These are phyloP conservation scores for Phytopythium cucurbitacearum DNA, from an alignment of 352 stramenopile genomes.

Conservation along the genomic window DNA sequence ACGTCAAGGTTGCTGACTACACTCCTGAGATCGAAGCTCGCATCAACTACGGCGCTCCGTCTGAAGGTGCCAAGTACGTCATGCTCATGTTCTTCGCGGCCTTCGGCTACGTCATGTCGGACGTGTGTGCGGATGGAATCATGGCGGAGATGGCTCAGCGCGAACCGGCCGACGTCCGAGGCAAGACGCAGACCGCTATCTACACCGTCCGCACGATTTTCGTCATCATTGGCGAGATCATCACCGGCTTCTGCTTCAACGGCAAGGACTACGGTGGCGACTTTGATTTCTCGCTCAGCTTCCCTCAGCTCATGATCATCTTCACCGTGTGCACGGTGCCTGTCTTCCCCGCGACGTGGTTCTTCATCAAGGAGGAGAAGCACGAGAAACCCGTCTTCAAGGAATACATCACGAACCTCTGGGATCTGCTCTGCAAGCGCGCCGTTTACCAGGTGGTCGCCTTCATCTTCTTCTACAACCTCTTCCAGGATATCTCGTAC, in stretches of 20 bases:
- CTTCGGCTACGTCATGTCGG: slow-evolving; percentile 43
- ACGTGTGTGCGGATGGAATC: slow-evolving; percentile 41
- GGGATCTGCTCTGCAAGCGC: slow-evolving; percentile 1
- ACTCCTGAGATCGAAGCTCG: slow-evolving; percentile 18
- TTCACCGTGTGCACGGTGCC: slow-evolving; percentile 9
- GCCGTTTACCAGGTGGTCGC: slow-evolving; percentile 9
- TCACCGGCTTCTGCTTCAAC: slow-evolving; percentile 50
- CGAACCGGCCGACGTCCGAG: slow-evolving; percentile 38
- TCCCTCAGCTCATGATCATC: slow-evolving; percentile 9
- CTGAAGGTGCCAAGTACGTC: slow-evolving; percentile 37
- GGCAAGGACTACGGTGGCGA: slow-evolving; percentile 34
- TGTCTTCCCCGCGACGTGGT: slow-evolving; percentile 12
- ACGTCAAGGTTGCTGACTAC: slow-evolving; percentile 21
- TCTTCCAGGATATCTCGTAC: slow-evolving; percentile 5
- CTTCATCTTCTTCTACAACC: slow-evolving; percentile 7
- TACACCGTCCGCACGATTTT: slow-evolving; percentile 44
- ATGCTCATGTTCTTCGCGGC: slow-evolving; percentile 51
- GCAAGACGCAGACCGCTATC: slow-evolving; percentile 48
- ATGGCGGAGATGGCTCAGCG: slow-evolving; percentile 52
- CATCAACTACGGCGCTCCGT: slow-evolving; percentile 31
- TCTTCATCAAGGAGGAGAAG: slow-evolving; percentile 14
- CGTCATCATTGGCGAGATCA: slow-evolving; percentile 28
- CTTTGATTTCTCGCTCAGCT: slow-evolving; percentile 38
- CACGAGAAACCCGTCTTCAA: slow-evolving; percentile 1
- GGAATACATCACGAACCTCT: slow-evolving; percentile 4